Percentiles rank a stretch among this genome's conserved stretches.
Evolutionary conservation across 345 rosid genomes (phyloP).

Genomic region (Raphanus raphanistrum): DNA sequence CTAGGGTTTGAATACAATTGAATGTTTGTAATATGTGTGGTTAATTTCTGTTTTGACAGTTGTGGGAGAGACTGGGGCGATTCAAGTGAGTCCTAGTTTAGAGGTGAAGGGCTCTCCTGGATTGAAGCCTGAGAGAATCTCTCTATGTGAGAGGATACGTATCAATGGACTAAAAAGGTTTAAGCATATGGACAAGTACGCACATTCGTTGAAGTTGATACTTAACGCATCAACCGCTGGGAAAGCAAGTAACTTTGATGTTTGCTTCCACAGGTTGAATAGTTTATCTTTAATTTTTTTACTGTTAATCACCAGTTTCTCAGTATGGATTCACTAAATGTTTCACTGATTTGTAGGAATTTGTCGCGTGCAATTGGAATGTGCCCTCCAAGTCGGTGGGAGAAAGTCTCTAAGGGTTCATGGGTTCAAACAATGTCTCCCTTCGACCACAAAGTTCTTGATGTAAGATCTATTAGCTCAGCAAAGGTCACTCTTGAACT

Average conservation of each 20-base stretch:
- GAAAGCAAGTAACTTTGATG: conserved; percentile 47
- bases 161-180: conserved; percentile 67
- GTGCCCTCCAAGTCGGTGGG: conserved; percentile 82
- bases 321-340: not conserved
- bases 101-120: conserved; percentile 71
- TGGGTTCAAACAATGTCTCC: conserved; percentile 90
- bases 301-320: too few relatives aligned
- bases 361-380: conserved; percentile 69
- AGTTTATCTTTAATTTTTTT: not conserved
- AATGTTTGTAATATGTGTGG: not conserved
- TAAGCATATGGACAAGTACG: conserved; percentile 57
- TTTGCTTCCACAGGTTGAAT: conserved; percentile 86
- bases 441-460: conserved; percentile 76
- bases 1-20: conserved; percentile 41
- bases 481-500: conserved; percentile 48
- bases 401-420: conserved; percentile 66
- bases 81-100: conserved; percentile 53
- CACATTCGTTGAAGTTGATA: conserved; percentile 63
- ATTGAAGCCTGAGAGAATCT: conserved; percentile 50
- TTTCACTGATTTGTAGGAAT: conserved; percentile 51
- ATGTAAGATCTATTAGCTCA: conserved; percentile 54
- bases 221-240: conserved; percentile 46
- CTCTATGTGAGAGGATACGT: conserved; percentile 69
- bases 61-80: conserved; percentile 47
- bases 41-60: conserved; percentile 40